A percentile compares a stretch with the other conserved stretches of the same genome.
These are phyloP conservation scores for Gracilaria gracilis DNA, from an alignment of 23 red algal genomes.

Conservation along the genomic window DNA sequence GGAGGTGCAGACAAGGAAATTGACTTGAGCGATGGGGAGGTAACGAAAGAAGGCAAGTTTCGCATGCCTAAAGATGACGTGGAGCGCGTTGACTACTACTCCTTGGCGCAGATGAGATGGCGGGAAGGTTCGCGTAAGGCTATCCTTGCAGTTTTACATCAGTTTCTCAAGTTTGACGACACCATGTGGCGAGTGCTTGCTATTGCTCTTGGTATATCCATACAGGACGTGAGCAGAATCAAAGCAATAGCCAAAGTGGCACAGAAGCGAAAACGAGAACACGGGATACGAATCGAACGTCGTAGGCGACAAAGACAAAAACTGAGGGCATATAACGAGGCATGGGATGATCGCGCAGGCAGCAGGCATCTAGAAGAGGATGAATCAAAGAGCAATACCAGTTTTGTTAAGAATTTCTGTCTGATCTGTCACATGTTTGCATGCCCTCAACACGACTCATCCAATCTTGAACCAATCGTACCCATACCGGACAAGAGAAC, in stretches of 20 bases:
- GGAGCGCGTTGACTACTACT: slow-evolving; percentile 60
- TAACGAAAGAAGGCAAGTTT: slow-evolving; percentile 61
- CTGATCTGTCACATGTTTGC: slow-evolving; percentile 66
- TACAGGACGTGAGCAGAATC: slow-evolving; percentile 39
- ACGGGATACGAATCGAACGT: background rate
- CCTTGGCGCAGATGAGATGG: slow-evolving; percentile 47
- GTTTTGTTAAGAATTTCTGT: slow-evolving; percentile 57
- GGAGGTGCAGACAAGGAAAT: slow-evolving; percentile 49
- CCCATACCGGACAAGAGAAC: slow-evolving; percentile 44
- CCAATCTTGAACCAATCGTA: slow-evolving; percentile 63
- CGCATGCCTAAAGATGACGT: slow-evolving; percentile 62
- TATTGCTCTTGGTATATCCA: slow-evolving; percentile 52
- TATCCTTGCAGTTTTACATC: slow-evolving; percentile 48
- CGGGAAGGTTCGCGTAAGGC: slow-evolving; percentile 56
- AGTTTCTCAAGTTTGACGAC: slow-evolving; percentile 62
- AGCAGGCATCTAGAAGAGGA: slow-evolving; percentile 7
- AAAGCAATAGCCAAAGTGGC: slow-evolving; percentile 73
- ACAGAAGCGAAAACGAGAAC: slow-evolving; percentile 38
- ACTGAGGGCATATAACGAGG: background rate
- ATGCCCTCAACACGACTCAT: slow-evolving; percentile 55
- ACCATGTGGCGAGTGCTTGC: slow-evolving; percentile 64
- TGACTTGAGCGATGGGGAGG: slow-evolving; percentile 75
- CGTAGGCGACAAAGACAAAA: slow-evolving; percentile 3
- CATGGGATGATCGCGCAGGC: background rate
- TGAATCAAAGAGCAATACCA: slow-evolving; percentile 1